A percentile compares a stretch with the other conserved stretches of the same genome.
Evolutionary conservation across 1,284 basidiomycete genomes (phyloP).

Genomic region (Ceratobasidium sp.): DNA sequence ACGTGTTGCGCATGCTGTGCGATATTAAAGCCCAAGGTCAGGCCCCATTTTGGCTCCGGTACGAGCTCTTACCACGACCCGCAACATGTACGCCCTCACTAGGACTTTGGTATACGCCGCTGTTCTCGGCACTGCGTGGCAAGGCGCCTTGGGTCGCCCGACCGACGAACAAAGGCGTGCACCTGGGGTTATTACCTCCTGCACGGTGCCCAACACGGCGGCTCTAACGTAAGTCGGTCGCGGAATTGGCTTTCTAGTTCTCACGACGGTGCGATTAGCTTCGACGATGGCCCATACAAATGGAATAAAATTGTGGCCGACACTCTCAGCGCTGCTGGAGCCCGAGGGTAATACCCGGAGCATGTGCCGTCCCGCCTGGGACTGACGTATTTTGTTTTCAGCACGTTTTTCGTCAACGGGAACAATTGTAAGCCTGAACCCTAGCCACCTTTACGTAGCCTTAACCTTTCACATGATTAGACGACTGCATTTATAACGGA

Average conservation of each 20-base stretch:
- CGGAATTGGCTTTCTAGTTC: background rate
- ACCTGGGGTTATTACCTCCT: constrained; percentile 14
- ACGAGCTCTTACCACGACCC: background rate
- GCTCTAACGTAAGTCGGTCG: constrained; percentile 26
- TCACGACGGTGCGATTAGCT: constrained; percentile 1
- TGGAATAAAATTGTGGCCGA: constrained; percentile 18
- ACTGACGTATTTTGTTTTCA: constrained; percentile 3
- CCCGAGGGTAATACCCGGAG: constrained; percentile 20
- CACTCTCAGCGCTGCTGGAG: constrained; percentile 5
- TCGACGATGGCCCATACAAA: constrained; percentile 42
- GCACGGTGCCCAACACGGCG: constrained; percentile 21
- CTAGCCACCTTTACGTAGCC: background rate
- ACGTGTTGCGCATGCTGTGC: background rate
- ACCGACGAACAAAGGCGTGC: background rate
- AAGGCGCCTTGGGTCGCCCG: background rate
- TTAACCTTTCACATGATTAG: constrained; percentile 2
- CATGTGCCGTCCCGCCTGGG: background rate
- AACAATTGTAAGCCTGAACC: constrained; percentile 24
- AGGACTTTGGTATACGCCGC: background rate
- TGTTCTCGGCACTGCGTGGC: constrained; percentile 11
- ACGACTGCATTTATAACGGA: constrained; percentile 23
- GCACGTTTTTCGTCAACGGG: constrained; percentile 40
- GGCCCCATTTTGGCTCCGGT: background rate
- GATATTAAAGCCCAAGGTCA: background rate
- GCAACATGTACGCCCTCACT: background rate